Conservation (phyloP, 2,329 filamentous ascomycete genomes). For the Claviceps digitariae region DNA sequence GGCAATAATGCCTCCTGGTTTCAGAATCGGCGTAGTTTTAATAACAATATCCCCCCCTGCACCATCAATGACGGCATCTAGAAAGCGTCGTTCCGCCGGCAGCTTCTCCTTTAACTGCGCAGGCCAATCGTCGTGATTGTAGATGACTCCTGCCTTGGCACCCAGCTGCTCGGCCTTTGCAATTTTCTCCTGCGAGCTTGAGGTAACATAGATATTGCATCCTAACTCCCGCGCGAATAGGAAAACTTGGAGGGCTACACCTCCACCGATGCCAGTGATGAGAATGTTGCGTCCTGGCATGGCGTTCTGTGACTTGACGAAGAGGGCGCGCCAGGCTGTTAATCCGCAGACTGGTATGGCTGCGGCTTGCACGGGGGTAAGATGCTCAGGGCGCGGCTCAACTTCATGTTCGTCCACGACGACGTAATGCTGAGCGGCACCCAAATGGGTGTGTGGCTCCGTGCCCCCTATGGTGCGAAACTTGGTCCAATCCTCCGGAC, state of each 20-base stretch:
- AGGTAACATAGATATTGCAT: conserved; percentile 70
- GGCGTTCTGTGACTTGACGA: conserved; percentile 56
- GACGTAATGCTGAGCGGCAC: conserved; percentile 53
- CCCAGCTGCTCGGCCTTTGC: conserved; percentile 57
- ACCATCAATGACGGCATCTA: conserved; percentile 82
- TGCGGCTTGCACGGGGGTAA: conserved; percentile 62
- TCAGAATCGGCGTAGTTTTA: conserved; percentile 54
- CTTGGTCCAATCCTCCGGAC: conserved; percentile 45
- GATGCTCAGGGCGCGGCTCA: conserved; percentile 60
- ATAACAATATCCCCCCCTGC: conserved; percentile 72
- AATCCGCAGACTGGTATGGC: conserved; percentile 74
- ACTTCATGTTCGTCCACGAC: conserved; percentile 58
- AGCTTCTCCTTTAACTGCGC: conserved; percentile 53
- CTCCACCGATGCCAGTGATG: conserved; percentile 84
- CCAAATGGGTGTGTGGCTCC: not conserved
- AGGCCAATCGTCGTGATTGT: conserved; percentile 70
- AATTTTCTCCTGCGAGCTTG: conserved; percentile 62
- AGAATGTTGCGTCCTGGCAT: conserved; percentile 59
- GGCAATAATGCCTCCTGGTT: conserved; percentile 67
- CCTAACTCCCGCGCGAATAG: conserved; percentile 65
- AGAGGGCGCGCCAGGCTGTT: conserved; percentile 76
- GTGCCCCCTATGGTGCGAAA: conserved; percentile 62
- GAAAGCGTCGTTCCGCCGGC: conserved; percentile 48
- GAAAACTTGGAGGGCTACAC: conserved; percentile 71
- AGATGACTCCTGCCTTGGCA: conserved; percentile 66